These are phyloP conservation scores for Clarireedia homoeocarpa DNA, from an alignment of 2,329 filamentous ascomycete genomes.

Conservation along the genomic window DNA sequence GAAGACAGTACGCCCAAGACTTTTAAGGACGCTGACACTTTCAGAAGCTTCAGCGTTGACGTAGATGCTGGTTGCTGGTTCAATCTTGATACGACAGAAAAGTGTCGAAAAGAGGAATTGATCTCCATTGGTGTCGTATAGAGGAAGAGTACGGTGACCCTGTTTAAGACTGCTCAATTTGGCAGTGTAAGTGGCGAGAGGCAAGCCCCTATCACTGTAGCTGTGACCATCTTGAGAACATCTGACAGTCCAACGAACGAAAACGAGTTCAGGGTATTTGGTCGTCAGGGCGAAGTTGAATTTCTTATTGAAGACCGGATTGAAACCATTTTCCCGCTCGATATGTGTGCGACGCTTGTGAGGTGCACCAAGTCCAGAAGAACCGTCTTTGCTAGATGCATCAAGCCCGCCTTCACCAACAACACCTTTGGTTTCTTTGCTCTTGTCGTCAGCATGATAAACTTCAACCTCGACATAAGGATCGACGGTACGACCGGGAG, in stretches of 20 bases:
- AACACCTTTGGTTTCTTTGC: slow-evolving; percentile 73
- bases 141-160: slow-evolving; percentile 85
- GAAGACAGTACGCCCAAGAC: slow-evolving; percentile 50
- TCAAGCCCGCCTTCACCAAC: slow-evolving; percentile 58
- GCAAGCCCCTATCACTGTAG: slow-evolving; percentile 52
- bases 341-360: slow-evolving; percentile 74
- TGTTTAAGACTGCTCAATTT: slow-evolving; percentile 85
- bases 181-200: slow-evolving; percentile 83
- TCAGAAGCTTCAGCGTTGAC: slow-evolving; percentile 40
- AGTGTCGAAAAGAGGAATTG: slow-evolving; percentile 92
- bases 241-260: slow-evolving; percentile 88
- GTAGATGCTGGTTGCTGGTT: slow-evolving; percentile 48
- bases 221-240: slow-evolving; percentile 71
- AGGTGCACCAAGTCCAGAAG: slow-evolving; percentile 61
- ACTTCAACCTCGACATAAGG: slow-evolving; percentile 94
- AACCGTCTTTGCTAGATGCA: slow-evolving; percentile 54
- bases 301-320: slow-evolving; percentile 75
- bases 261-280: slow-evolving; percentile 89
- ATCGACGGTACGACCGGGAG: slow-evolving; percentile 70
- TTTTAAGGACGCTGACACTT: slow-evolving; percentile 47
- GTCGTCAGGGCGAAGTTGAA: slow-evolving; percentile 80
- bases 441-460: slow-evolving; percentile 87
- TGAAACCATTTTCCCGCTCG: slow-evolving; percentile 84
- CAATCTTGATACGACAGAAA: slow-evolving; percentile 77
- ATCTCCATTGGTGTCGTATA: slow-evolving; percentile 83